Base-by-base conservation (phyloP, 2,329 filamentous ascomycete species). In the Torrubiella hemipterigena region DNA sequence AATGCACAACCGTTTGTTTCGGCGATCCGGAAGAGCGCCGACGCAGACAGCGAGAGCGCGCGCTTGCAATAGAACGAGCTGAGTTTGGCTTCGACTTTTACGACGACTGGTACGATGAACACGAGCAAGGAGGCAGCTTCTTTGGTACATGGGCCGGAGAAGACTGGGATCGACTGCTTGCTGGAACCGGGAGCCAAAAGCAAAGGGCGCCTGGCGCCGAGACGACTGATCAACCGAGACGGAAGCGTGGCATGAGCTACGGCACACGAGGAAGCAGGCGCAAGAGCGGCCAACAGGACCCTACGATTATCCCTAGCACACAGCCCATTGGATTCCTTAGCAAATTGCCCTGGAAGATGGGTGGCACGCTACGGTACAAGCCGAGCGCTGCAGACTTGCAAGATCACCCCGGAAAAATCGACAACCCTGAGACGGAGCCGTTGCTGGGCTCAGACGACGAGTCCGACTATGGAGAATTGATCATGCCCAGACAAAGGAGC, bases 31-130 rank as follows among this genome's bases (percentile, higher is more conserved):
- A 87, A 43, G 82, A 89, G 49, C 76, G 81, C 36, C 62, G 75
- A 29, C 75, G 82, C 18, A 74, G 83, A 34, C 58, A 64, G 27
- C 65, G 78, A 38, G 76, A 85, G 45, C 71, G 80, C 27, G 68
- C 70, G 14, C 61, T 69, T 7, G 59, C 63, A 16, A 56, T 60
- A 38, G 74, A 73, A 3, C 57, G 75, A 31, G 81, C 86, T 17
- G 87, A 95, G 56, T 73, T 81, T 46, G 87, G 74, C 47, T 96
- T 96, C 51, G 89, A 95, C 54, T 96, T 96, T 53, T 96, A 96
- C 60, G 89, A 95, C 55, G 89, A 95, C 55, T 96, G 89, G 89
- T 85, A 94, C 38, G 65, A 70, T 33, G 69, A 67, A 32, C 55
- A 59, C 31, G 48, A 49, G 18, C 68, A 62, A 30, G 31, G 44